Conservation (phyloP, 495 filamentous ascomycete species). For the Penicilliopsis zonata region DNA sequence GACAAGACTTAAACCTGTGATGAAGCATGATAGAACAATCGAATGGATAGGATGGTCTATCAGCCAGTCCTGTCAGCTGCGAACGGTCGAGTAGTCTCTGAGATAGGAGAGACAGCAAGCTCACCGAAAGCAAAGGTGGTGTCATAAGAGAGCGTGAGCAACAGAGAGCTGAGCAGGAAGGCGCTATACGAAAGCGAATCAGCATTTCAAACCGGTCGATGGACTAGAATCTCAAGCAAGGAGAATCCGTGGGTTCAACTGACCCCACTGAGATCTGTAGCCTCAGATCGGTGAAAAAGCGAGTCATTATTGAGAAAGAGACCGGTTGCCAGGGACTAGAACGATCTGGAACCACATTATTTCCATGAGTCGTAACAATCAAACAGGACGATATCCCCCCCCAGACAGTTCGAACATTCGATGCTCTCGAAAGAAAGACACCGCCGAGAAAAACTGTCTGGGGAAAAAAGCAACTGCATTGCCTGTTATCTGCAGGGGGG, state of each 20-base stretch:
- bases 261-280: constrained; percentile 28
- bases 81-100: background rate
- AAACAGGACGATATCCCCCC: too few species aligned
- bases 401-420: too few species aligned
- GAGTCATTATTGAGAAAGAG: constrained; percentile 14
- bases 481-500: too few species aligned
- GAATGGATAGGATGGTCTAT: constrained; percentile 32
- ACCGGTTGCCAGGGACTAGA: too few species aligned
- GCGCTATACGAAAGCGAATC: constrained; percentile 9
- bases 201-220: constrained; percentile 2
- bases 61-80: background rate
- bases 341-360: too few species aligned
- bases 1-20: constrained; percentile 21
- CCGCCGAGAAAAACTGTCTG: too few species aligned
- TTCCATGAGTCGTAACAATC: too few species aligned
- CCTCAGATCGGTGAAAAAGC: constrained; percentile 21
- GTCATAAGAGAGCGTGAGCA: constrained; percentile 22
- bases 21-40: constrained; percentile 22
- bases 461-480: too few species aligned
- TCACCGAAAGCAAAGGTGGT: constrained; percentile 32
- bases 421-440: too few species aligned
- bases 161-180: constrained; percentile 23
- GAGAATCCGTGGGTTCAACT: constrained; percentile 2
- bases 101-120: background rate
- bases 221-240: background rate